Evolutionary conservation across 78 protist species (phyloP), one percentile per base, ranked within the genome.

Genomic region (Cavenderia fasciculata): DNA sequence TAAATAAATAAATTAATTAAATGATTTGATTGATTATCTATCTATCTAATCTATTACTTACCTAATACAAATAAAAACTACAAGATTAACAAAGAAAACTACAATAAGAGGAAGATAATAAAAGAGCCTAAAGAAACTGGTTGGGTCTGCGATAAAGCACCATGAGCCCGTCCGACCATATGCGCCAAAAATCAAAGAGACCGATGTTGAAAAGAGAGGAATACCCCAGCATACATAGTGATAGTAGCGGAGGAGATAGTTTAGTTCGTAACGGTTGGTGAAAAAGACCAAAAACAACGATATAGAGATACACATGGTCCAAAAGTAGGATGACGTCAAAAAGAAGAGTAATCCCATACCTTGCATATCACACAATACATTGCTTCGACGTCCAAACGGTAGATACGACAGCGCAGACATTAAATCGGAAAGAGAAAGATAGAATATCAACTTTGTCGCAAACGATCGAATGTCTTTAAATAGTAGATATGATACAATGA

Each of bases 241-340:
- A 52, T 52, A 78, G 33, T 66, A 78, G 46, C 65, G 62, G 2
- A 78, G 40, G 33, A 33, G 71, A 52, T 78, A 49, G 21, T 47
- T 52, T 29, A 47, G 34, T 65, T 78, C 88, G 21, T 65, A 78
- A 14, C 23, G 14, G 23, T 56, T 65, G 31, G 70, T 34, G 49
- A 65, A 78, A 33, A 78, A 78, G 4, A 78, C 88, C 47, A 66
- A 38, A 21, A 78, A 78, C 36, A 78, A 41, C 12, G 74, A 63
- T 0, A 78, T 78, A 10, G 77, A 65, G 0, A 78, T 78, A 52
- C 76, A 65, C 88, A 78, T 78, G 19, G 88, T 78, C 88, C 88
- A 78, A 44, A 78, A 41, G 21, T 78, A 78, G 51, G 76, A 65
- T 1, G 88, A 78, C 8, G 88, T 49, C 41, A 78, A 44, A 52